These are phyloP conservation scores for Huiozyma naganishii DNA, from an alignment of 805 yeast genomes.

Conservation along the genomic window DNA sequence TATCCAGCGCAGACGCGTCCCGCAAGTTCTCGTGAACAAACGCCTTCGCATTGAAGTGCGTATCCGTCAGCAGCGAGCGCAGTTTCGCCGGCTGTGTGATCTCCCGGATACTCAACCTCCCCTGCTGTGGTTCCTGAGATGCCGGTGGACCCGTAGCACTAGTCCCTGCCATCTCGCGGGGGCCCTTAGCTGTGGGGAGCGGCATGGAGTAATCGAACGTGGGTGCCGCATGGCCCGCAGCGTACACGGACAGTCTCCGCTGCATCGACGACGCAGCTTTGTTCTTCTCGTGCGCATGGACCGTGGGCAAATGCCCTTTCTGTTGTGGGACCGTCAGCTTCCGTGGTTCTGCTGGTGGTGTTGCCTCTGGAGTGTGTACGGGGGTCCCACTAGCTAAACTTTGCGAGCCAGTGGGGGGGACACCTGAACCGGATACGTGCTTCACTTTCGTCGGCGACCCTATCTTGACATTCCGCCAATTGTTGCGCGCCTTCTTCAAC, in stretches of 20 bases:
- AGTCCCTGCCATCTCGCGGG: background rate
- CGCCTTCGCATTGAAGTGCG: conserved; percentile 36
- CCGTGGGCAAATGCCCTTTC: conserved; percentile 21
- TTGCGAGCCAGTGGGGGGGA: background rate
- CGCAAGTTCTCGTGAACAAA: conserved; percentile 42
- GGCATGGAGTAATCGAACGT: conserved; percentile 22
- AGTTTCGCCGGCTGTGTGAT: conserved; percentile 8
- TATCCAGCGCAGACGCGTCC: conserved; percentile 59
- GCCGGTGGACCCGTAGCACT: background rate
- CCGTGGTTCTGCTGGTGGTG: background rate
- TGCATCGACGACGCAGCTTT: conserved; percentile 34
- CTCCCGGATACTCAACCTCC: background rate
- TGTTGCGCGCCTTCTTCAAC: conserved; percentile 23
- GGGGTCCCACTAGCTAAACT: background rate
- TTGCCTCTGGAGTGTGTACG: background rate
- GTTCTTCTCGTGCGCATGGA: conserved; percentile 28
- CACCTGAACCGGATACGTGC: background rate
- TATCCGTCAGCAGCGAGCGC: conserved; percentile 28
- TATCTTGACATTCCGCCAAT: conserved; percentile 16
- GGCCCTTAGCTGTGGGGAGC: conserved; percentile 1
- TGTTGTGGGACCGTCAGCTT: conserved; percentile 4
- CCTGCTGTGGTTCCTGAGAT: background rate
- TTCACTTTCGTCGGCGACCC: conserved; percentile 9
- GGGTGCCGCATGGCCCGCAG: conserved; percentile 23
- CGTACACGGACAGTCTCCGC: conserved; percentile 35